Base-by-base conservation (phyloP, 73 alveolate species). In the Diophrys sp. region DNA sequence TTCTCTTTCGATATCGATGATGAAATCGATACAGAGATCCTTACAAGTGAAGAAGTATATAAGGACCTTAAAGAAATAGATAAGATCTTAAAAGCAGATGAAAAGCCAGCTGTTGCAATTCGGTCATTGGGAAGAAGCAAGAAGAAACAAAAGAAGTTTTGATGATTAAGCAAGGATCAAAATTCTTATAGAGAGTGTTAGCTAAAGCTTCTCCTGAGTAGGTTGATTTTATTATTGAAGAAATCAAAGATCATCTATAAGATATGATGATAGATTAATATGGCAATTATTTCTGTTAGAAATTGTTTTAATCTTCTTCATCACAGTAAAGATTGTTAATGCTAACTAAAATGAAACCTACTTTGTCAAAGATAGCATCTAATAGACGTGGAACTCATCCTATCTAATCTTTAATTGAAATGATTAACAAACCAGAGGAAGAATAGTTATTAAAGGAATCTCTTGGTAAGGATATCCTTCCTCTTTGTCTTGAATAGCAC, bases 301-400 rank as follows among this genome's bases (percentile, higher is more conserved):
- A 92, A 66, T 75, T 95, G 26, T 77, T 92, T 57, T 85, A 92
- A 56, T 74, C 89, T 57, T 80, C 90, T 30, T 54, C 90, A 23
- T 70, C 92, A 32, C 85, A 78, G 25, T 93, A 95, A 69, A 90
- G 99, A 67, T 83, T 93, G 11, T 70, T 54, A 27, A 73, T 92
- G 71, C 85, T 95, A 33, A 55, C 78, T 66, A 83, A 77, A 68
- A 80, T 95, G 24, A 84, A 88, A 79, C 92, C 89, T 31, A 71
- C 87, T 75, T 82, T 95, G 31, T 56, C 89, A n/a, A 69, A 80
- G 55, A 95, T 95, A 54, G 83, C 98, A 1, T 82, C 93, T 54
- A 97, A 95, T 82, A 86, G 86, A n/a, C 78, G 96, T 62, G 99
- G 99, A 0, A 95, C 96, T 76, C 97, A 95, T 83, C 88, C 98